Base-by-base conservation (phyloP, 148 eudicot species). In the Cornus controversa region DNA sequence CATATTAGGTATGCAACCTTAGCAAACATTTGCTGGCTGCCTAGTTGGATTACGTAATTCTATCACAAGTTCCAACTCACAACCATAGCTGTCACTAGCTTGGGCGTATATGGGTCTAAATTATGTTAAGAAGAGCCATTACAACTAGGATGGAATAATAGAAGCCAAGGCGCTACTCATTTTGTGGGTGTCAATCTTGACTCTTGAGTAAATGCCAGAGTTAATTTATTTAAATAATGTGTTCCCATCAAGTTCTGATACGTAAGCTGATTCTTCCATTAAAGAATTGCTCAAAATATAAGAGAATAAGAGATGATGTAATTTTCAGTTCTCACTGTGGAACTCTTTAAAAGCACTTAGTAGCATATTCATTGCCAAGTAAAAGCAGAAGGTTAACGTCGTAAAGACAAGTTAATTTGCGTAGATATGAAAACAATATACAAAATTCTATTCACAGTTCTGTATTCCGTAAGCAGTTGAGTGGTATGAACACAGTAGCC, bases 381-480 rank as follows among this genome's bases (percentile, higher is more conserved):
- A 50, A 50, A 13, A 50, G 20, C 57, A 50, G 18, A 50, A 60
- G 64, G 2, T 40, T 40, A 9, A 40, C 22, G 22, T 60, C 4
- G 24, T 60, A 8, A 6, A 60, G 24, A 60, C 60, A 60, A 60
- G 64, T 60, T 40, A 40, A 40, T 60, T 60, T 60, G 64, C 4
- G 64, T 60, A 6, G 0, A 18, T 60, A 6, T 60, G 24, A 60
- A 60, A n/a, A 22, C 23, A n/a, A 60, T 40, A 67, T 68, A 54
- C 79, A 76, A 68, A 76, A 78, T 72, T 80, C 37, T 80, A 83
- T 78, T 78, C 80, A 80, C 81, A 72, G 36, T 53, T 73, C 80
- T 69, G 62, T 69, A 67, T 71, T 78, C 66, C 84, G 79, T 78
- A 84, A 34, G 60, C 57, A 13, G 20, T 4, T 54, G n/a, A 22